phyloP scores from a whole-genome alignment of 1,284 basidiomycete species.

The Microbotryum intermedium region DNA sequence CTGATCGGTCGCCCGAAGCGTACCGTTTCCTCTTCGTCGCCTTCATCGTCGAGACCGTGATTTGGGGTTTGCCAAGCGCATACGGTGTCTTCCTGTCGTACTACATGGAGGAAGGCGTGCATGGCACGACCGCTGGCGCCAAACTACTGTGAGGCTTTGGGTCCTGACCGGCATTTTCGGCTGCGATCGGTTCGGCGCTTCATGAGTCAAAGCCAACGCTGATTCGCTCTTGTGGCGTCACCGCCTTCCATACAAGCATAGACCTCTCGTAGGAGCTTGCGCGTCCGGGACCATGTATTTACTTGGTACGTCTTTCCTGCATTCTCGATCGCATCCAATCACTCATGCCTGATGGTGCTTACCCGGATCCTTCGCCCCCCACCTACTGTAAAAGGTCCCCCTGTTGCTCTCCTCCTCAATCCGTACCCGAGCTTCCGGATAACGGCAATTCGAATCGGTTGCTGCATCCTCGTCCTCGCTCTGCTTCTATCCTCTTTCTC shows the following conservation, averaged over 20 bases:
- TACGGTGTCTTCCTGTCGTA: conserved; percentile 27
- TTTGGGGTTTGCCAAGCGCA: conserved; percentile 43
- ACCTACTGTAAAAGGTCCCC: conserved; percentile 15
- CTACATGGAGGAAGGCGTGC: conserved; percentile 7
- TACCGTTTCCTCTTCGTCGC: conserved; percentile 37
- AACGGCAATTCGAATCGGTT: conserved; percentile 3
- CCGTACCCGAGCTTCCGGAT: conserved; percentile 13
- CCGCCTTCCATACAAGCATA: too few species aligned
- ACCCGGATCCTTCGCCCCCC: neutral
- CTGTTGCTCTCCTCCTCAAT: conserved; percentile 13
- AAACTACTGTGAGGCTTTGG: too few species aligned
- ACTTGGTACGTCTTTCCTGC: neutral
- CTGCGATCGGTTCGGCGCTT: neutral
- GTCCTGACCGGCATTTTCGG: too few species aligned
- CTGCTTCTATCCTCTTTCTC: conserved; percentile 9
- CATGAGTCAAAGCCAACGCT: neutral
- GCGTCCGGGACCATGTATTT: conserved; percentile 10
- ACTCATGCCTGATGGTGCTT: too few species aligned
- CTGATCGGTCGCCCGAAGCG: conserved; percentile 8
- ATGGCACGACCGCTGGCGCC: too few species aligned
- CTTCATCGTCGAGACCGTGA: conserved; percentile 41
- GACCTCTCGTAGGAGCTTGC: conserved; percentile 8
- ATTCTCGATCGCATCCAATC: too few species aligned
- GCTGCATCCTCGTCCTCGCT: conserved; percentile 1
- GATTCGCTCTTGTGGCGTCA: conserved; percentile 1